These are phyloP conservation scores for Magnaporthales sp. DNA, from an alignment of 2,329 filamentous ascomycete genomes.

Conservation along the genomic window DNA sequence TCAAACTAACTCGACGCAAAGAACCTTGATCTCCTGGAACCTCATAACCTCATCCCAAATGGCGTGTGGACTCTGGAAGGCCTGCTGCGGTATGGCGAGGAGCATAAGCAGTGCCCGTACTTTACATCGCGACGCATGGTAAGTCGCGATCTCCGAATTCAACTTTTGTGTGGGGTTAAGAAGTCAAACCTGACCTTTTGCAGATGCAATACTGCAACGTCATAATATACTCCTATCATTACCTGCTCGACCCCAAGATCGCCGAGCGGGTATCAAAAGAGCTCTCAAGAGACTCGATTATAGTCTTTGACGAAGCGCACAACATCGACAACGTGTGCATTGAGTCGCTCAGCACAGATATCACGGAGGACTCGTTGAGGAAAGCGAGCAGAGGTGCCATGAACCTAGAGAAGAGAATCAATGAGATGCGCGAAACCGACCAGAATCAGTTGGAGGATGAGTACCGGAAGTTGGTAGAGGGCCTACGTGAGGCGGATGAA, in stretches of 20 bases:
- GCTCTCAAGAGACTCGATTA: conserved; percentile 94
- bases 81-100: conserved; percentile 80
- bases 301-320: conserved; percentile 97
- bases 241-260: conserved; percentile 95
- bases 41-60: conserved; percentile 87
- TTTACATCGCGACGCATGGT: conserved; percentile 94
- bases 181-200: neutral
- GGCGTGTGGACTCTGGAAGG: conserved; percentile 95
- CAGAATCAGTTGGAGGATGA: conserved; percentile 90
- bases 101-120: conserved; percentile 95
- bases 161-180: neutral
- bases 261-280: conserved; percentile 92
- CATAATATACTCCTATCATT: conserved; percentile 99
- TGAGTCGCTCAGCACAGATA: conserved; percentile 90
- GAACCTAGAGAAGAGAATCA: conserved; percentile 84
- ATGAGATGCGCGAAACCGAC: conserved; percentile 92
- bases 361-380: conserved; percentile 88
- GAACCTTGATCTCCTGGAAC: conserved; percentile 91
- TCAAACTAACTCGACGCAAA: conserved; percentile 22
- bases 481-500: conserved; percentile 79
- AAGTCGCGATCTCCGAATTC: conserved; percentile 15
- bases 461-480: conserved; percentile 91
- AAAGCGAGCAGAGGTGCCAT: conserved; percentile 85
- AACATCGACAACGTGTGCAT: conserved; percentile 99
- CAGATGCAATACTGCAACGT: conserved; percentile 99